These are phyloP conservation scores for Beauveria sp. DNA, from an alignment of 2,329 filamentous ascomycete species.

Conservation along the genomic window DNA sequence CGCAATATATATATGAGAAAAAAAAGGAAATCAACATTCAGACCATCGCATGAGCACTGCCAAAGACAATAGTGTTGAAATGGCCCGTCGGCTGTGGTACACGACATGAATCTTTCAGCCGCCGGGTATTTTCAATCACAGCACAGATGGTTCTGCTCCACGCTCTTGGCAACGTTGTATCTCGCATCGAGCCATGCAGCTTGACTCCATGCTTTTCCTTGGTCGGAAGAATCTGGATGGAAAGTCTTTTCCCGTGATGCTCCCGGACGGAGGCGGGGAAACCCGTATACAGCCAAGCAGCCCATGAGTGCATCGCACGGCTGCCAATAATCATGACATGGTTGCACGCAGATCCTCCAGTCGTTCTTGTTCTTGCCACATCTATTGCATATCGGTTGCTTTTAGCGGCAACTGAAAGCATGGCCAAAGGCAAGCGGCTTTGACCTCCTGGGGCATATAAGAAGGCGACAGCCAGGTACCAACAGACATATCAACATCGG, in stretches of 20 bases:
- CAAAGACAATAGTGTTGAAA: neutral
- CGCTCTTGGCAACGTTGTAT: conserved; percentile 4
- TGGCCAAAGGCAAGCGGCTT: neutral
- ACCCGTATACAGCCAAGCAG: neutral
- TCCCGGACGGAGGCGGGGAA: neutral
- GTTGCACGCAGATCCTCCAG: neutral
- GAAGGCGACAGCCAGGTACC: neutral
- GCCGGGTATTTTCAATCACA: neutral
- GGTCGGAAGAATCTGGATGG: neutral
- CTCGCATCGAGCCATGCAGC: neutral
- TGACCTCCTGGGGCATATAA: neutral
- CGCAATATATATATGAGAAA: too few relatives aligned
- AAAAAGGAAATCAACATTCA: too few relatives aligned
- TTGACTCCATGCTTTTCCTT: neutral
- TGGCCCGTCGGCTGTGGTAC: neutral
- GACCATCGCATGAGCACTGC: neutral
- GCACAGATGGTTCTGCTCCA: neutral
- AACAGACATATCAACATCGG: neutral
- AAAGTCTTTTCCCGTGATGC: neutral
- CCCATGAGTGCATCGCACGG: neutral
- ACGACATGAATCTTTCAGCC: neutral
- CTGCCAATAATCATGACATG: neutral
- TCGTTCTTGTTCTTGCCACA: neutral
- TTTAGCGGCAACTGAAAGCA: neutral
- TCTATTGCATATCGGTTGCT: neutral